Conservation (phyloP, 2,329 filamentous ascomycete species). For the Hypoxylon sp. region DNA sequence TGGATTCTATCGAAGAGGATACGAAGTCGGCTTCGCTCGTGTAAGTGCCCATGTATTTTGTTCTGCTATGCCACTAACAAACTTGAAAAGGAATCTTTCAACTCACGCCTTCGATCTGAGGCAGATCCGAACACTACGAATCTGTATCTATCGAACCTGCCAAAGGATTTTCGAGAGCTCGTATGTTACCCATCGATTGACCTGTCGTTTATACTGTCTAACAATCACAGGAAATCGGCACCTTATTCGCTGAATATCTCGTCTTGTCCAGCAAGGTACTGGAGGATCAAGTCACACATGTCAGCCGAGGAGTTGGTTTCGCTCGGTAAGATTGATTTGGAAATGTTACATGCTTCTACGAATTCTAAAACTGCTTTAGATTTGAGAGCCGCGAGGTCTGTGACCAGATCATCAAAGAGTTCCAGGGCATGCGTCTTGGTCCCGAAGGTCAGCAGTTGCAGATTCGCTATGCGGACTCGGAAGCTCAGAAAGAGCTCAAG, state of each 20-base stretch:
- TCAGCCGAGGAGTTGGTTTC: constrained; percentile 97
- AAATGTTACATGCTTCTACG: constrained; percentile 9
- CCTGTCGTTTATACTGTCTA: constrained; percentile 35
- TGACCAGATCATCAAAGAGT: constrained; percentile 88
- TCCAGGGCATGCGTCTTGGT: constrained; percentile 83
- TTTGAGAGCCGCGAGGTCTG: constrained; percentile 93
- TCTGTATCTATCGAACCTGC: constrained; percentile 97
- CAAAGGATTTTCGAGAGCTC: constrained; percentile 86
- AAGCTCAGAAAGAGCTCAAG: constrained; percentile 96
- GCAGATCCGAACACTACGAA: constrained; percentile 93
- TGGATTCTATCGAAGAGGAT: constrained; percentile 93
- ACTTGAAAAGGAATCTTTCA: constrained; percentile 87
- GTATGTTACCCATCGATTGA: constrained; percentile 64
- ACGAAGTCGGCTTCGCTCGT: constrained; percentile 97
- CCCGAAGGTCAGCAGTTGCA: constrained; percentile 88
- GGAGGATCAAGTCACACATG: constrained; percentile 84
- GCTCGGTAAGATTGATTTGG: constrained; percentile 77
- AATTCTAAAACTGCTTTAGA: constrained; percentile 64
- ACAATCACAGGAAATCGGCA: constrained; percentile 75
- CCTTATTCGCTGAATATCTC: constrained; percentile 83
- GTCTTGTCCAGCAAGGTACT: constrained; percentile 97
- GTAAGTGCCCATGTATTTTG: constrained; percentile 64
- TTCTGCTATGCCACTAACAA: constrained; percentile 29
- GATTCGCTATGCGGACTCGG: constrained; percentile 96
- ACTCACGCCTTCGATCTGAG: constrained; percentile 96